Conservation (phyloP, 2,329 filamentous ascomycete species). For the Fusarium anthophilum region DNA sequence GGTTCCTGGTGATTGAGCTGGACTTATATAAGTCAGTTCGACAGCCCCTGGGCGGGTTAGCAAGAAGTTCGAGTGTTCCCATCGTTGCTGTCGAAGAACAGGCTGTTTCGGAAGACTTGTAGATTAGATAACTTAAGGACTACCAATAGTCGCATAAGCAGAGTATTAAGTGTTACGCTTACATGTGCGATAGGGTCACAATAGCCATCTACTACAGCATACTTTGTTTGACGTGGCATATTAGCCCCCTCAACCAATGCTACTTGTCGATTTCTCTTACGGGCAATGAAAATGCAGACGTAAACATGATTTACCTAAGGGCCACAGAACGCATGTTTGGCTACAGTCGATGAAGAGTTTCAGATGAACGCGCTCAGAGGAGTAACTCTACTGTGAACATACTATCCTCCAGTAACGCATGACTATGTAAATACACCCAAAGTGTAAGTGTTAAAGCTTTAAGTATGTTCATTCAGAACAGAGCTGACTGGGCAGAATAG, state of each 20-base stretch:
- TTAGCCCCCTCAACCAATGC: fast-evolving
- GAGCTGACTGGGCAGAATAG: not conserved
- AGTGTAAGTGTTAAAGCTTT: fast-evolving
- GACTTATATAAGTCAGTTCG: no score
- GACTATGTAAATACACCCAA: fast-evolving
- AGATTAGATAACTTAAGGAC: fast-evolving
- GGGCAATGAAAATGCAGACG: fast-evolving
- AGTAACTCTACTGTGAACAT: not conserved
- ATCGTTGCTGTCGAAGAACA: not conserved
- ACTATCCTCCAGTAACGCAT: fast-evolving
- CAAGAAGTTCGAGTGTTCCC: no score
- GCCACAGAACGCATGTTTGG: not conserved
- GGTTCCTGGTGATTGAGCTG: no score
- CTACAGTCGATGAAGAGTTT: not conserved
- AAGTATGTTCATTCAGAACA: fast-evolving
- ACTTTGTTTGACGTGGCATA: not conserved
- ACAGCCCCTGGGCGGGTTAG: fast-evolving
- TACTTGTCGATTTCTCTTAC: not conserved
- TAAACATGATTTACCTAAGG: fast-evolving
- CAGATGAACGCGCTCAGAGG: not conserved
- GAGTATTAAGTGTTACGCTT: no score
- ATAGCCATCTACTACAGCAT: not conserved
- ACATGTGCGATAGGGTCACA: not conserved
- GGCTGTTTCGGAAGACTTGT: no score
- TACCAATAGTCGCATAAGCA: not conserved